Percentiles rank a stretch among this genome's conserved stretches.
Conservation (phyloP, 257 asterid genomes). For the Plantago major region DNA sequence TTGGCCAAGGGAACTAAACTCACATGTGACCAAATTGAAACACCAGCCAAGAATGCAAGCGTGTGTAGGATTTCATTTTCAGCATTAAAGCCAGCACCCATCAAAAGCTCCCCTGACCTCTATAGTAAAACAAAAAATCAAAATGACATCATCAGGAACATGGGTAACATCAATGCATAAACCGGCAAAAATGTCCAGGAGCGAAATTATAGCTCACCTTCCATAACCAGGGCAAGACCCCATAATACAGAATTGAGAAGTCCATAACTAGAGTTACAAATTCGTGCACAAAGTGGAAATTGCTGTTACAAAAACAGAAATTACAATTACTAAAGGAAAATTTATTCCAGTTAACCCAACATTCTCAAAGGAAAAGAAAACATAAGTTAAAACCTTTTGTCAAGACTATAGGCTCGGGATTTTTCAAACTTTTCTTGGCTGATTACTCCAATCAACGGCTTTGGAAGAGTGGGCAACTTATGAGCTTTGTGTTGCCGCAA, state of each 20-base stretch:
- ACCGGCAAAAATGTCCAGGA: constrained; percentile 14
- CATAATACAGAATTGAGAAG: constrained; percentile 68
- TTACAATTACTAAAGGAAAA: constrained; percentile 16
- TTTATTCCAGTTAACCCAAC: not conserved
- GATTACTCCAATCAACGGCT: constrained; percentile 78
- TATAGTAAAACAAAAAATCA: constrained; percentile 29
- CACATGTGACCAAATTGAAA: constrained; percentile 97
- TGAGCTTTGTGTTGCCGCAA: constrained; percentile 83
- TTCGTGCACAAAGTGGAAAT: constrained; percentile 84
- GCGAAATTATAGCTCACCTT: constrained; percentile 48
- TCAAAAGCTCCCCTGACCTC: constrained; percentile 73
- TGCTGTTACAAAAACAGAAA: constrained; percentile 38
- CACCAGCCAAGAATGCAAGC: constrained; percentile 85
- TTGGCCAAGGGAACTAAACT: constrained; percentile 4
- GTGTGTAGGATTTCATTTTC: constrained; percentile 86
- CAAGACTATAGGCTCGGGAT: constrained; percentile 91
- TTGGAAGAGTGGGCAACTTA: constrained; percentile 82
- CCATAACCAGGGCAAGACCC: constrained; percentile 96
- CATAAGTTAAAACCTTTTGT: constrained; percentile 64
- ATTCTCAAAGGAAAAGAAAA: constrained; percentile 7
- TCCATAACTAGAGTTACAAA: constrained; percentile 77
- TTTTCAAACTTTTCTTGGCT: constrained; percentile 92
- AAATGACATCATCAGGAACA: not conserved
- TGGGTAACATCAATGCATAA: constrained; percentile 11
- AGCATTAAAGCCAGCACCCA: constrained; percentile 54